These are phyloP conservation scores for Tolypocladium tropicale DNA, from an alignment of 2,329 filamentous ascomycete genomes.

Conservation along the genomic window DNA sequence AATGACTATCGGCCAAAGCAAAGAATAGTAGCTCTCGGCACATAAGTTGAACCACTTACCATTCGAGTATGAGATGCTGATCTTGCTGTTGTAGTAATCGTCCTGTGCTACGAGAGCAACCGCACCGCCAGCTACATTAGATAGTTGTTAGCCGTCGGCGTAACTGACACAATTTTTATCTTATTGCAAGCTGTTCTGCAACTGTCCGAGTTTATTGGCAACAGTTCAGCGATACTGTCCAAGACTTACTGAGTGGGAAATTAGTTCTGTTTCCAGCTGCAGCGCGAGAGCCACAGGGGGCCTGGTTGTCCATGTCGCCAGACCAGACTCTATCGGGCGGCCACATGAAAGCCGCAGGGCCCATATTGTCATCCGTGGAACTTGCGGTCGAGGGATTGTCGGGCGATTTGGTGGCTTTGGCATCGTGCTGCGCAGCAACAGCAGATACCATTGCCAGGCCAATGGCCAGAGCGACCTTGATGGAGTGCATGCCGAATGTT, in stretches of 20 bases:
- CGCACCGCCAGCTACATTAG: constrained; percentile 31
- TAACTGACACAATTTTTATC: background rate
- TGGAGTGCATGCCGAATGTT: background rate
- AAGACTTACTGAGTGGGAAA: constrained; percentile 37
- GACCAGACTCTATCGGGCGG: constrained; percentile 41
- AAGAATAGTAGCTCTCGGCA: no score
- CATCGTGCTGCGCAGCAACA: background rate
- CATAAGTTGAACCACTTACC: constrained; percentile 19
- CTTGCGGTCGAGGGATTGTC: constrained; percentile 1
- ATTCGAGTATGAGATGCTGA: constrained; percentile 39
- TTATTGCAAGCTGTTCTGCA: no score
- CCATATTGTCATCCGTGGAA: constrained; percentile 11
- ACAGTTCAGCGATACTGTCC: no score
- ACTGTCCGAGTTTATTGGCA: no score
- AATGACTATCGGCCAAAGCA: background rate
- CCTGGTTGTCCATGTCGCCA: constrained; percentile 36
- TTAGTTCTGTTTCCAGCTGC: constrained; percentile 30
- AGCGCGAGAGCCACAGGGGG: constrained; percentile 39
- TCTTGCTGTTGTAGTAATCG: constrained; percentile 38
- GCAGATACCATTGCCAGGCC: constrained; percentile 1
- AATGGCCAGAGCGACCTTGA: background rate
- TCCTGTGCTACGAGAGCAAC: constrained; percentile 42
- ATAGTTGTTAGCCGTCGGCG: background rate
- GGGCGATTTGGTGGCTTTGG: background rate
- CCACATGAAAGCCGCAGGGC: constrained; percentile 46